phyloP scores from a whole-genome alignment of 2,329 filamentous ascomycete genomes.

The Aplosporella prunicola region DNA sequence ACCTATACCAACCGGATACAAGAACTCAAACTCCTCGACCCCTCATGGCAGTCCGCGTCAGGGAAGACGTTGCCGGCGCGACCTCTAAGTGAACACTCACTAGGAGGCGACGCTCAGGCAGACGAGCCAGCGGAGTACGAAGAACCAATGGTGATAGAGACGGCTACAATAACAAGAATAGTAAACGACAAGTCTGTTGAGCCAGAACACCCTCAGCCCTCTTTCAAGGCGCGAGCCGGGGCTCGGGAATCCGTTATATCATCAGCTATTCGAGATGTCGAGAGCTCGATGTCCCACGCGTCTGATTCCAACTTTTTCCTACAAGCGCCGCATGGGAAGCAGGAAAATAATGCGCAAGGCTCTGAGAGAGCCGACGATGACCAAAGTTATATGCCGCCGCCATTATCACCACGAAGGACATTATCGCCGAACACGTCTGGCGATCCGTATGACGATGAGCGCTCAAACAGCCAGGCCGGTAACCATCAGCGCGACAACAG shows the following conservation, averaged over 20 bases:
- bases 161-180: conserved; percentile 45
- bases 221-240: background rate
- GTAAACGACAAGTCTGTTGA: conserved; percentile 33
- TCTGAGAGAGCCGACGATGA: conserved; percentile 31
- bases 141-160: conserved; percentile 39
- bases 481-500: conserved; percentile 47
- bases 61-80: conserved; percentile 70
- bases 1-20: conserved; percentile 87
- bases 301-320: conserved; percentile 19
- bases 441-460: conserved; percentile 15
- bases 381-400: conserved; percentile 56
- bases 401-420: conserved; percentile 56
- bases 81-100: conserved; percentile 52
- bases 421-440: conserved; percentile 33
- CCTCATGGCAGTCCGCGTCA: conserved; percentile 38
- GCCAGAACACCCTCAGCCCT: conserved; percentile 10
- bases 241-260: conserved; percentile 30
- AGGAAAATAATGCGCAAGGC: conserved; percentile 13
- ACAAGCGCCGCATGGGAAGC: conserved; percentile 25
- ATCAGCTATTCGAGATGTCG: conserved; percentile 33
- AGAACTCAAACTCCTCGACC: conserved; percentile 67
- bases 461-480: conserved; percentile 9
- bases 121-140: conserved; percentile 32
- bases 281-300: conserved; percentile 23
- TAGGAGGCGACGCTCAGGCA: conserved; percentile 19